These are phyloP conservation scores for Moringa oleifera DNA, from an alignment of 345 rosid species.

Conservation along the genomic window DNA sequence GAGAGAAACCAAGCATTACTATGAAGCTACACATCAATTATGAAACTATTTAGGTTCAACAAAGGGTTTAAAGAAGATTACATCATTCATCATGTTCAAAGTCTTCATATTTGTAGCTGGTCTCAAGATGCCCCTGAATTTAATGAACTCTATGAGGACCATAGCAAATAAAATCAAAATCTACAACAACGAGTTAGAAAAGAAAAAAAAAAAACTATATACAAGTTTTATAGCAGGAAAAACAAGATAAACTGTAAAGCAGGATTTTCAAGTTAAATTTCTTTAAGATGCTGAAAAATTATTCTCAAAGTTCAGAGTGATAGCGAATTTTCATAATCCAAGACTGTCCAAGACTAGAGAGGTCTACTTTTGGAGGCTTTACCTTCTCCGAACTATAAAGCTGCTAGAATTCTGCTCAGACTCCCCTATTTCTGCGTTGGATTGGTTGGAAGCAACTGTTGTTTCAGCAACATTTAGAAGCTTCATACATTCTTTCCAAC, in stretches of 20 bases:
- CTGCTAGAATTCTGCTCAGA: slow-evolving; percentile 20
- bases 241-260: neutral
- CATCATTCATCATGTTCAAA: slow-evolving; percentile 48
- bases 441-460: slow-evolving; percentile 31
- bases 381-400: slow-evolving; percentile 77
- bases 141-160: slow-evolving; percentile 3
- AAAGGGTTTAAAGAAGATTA: slow-evolving; percentile 28
- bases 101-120: slow-evolving; percentile 75
- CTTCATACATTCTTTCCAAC: slow-evolving; percentile 74
- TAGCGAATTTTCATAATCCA: too few relatives aligned
- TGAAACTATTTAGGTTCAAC: slow-evolving; percentile 7
- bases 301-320: neutral
- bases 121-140: slow-evolving; percentile 77
- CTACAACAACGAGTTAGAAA: neutral
- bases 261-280: too few relatives aligned
- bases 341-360: too few relatives aligned
- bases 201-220: too few relatives aligned
- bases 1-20: slow-evolving; percentile 8
- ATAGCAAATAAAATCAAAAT: neutral
- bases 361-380: neutral
- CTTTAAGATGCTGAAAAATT: neutral
- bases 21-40: slow-evolving; percentile 3
- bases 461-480: slow-evolving; percentile 63
- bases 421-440: slow-evolving; percentile 22
- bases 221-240: too few relatives aligned